Conservation (phyloP, 345 rosid genomes). For the Eucalyptus guilfoylei region DNA sequence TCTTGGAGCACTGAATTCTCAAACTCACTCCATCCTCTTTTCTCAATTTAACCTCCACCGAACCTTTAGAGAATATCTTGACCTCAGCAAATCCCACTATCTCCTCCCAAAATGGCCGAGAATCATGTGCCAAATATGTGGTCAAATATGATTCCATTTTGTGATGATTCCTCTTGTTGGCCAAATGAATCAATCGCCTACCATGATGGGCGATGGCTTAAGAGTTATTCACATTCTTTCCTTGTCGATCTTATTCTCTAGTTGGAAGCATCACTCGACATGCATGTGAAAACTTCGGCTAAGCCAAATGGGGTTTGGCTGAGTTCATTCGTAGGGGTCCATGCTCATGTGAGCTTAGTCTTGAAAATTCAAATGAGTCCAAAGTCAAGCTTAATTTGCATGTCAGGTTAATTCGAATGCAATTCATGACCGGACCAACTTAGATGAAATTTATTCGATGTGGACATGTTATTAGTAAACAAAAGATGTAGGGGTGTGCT, state of each 20-base stretch:
- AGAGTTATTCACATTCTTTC: neutral
- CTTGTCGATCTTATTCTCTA: too few species aligned
- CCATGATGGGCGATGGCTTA: neutral
- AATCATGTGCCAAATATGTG: neutral
- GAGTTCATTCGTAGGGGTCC: neutral
- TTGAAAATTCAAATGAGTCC: too few species aligned
- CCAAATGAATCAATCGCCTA: neutral
- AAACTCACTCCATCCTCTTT: too few species aligned
- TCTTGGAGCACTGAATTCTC: too few species aligned
- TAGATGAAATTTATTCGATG: too few species aligned
- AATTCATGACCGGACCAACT: too few species aligned
- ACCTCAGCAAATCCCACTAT: neutral
- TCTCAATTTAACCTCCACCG: neutral
- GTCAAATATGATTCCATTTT: neutral
- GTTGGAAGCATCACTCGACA: neutral
- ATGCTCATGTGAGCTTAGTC: too few species aligned
- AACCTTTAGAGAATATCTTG: neutral
- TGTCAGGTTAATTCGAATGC: too few species aligned
- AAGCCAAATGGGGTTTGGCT: neutral
- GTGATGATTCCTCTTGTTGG: neutral
- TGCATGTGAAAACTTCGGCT: neutral
- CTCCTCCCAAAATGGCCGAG: neutral
- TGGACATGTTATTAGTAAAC: too few species aligned
- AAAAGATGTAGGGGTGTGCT: too few species aligned
- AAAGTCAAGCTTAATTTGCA: too few species aligned